Evolutionary conservation across 768 basidiomycete genomes (phyloP).

Genomic region (Aureoboletus auriporus): DNA sequence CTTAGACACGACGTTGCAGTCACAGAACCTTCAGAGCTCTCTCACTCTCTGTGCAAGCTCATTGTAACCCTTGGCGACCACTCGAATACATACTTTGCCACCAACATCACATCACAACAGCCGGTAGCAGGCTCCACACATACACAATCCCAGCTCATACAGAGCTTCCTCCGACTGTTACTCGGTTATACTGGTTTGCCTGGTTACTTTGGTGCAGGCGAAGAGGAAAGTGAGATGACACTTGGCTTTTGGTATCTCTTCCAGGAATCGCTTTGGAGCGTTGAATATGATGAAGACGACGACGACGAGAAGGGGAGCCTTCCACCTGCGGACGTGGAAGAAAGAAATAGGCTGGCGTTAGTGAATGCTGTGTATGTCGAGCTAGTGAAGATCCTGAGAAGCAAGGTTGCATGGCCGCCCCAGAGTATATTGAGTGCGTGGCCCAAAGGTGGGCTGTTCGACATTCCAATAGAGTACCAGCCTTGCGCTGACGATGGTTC

Average conservation of each 20-base stretch:
- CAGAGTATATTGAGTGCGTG: constrained; percentile 43
- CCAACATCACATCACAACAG: constrained; percentile 52
- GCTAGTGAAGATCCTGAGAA: constrained; percentile 63
- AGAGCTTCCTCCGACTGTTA: constrained; percentile 67
- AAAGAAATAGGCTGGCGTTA: constrained; percentile 43
- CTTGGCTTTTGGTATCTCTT: constrained; percentile 88
- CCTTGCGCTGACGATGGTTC: constrained; percentile 6
- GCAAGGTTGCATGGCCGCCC: constrained; percentile 73
- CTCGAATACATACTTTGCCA: constrained; percentile 72
- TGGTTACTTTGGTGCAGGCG: constrained; percentile 77
- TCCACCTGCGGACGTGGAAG: constrained; percentile 18
- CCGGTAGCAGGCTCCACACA: constrained; percentile 33
- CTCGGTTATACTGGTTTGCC: constrained; percentile 72
- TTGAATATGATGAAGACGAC: constrained; percentile 46
- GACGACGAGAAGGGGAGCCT: constrained; percentile 28
- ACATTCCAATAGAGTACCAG: not conserved
- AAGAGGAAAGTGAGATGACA: constrained; percentile 85
- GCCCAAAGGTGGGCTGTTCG: constrained; percentile 57
- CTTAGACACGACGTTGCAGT: constrained; percentile 9
- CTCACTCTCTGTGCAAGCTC: constrained; percentile 76
- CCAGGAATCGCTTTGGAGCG: constrained; percentile 81
- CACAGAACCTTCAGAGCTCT: constrained; percentile 43
- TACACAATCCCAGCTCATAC: constrained; percentile 51
- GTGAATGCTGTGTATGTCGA: constrained; percentile 79
- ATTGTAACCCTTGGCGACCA: constrained; percentile 83